Evolutionary conservation across 805 yeast species (phyloP).

Genomic region (Kluyveromyces wickerhamii): DNA sequence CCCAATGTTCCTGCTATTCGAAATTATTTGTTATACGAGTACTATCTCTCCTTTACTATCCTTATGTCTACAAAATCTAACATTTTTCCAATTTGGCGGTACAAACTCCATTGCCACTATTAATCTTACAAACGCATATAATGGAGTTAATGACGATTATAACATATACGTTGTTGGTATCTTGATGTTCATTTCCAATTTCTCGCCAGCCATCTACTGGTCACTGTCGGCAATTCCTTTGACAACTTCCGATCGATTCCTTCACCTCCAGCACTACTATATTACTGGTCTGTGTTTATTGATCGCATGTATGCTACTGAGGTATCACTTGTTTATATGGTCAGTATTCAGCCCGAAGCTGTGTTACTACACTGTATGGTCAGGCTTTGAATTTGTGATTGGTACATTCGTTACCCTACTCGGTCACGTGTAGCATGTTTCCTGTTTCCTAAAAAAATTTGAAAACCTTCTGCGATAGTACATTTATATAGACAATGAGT

Average conservation of each 20-base stretch:
- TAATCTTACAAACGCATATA: constrained; percentile 86
- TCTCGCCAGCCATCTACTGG: constrained; percentile 84
- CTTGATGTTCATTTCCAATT: constrained; percentile 75
- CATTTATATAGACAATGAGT: too few relatives aligned
- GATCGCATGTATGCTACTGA: constrained; percentile 60
- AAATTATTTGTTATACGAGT: constrained; percentile 11
- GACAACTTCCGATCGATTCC: constrained; percentile 26
- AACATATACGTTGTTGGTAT: constrained; percentile 64
- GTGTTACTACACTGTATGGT: constrained; percentile 75
- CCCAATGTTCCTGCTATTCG: constrained; percentile 40
- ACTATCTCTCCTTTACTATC: constrained; percentile 27
- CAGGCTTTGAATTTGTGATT: constrained; percentile 39
- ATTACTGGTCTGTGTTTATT: constrained; percentile 51
- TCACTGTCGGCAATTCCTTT: constrained; percentile 32
- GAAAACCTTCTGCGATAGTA: too few relatives aligned
- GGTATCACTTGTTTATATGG: constrained; percentile 92
- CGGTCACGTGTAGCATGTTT: not conserved
- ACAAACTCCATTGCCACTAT: constrained; percentile 90
- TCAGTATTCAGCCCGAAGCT: constrained; percentile 94
- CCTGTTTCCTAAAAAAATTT: too few relatives aligned
- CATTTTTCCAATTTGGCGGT: constrained; percentile 83
- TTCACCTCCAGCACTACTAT: constrained; percentile 46
- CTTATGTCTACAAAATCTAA: constrained; percentile 49
- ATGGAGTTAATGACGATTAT: constrained; percentile 65
- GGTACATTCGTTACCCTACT: constrained; percentile 11